Base-by-base conservation (phyloP, 2,329 filamentous ascomycete genomes). In the Nothomitra cinnamomea region DNA sequence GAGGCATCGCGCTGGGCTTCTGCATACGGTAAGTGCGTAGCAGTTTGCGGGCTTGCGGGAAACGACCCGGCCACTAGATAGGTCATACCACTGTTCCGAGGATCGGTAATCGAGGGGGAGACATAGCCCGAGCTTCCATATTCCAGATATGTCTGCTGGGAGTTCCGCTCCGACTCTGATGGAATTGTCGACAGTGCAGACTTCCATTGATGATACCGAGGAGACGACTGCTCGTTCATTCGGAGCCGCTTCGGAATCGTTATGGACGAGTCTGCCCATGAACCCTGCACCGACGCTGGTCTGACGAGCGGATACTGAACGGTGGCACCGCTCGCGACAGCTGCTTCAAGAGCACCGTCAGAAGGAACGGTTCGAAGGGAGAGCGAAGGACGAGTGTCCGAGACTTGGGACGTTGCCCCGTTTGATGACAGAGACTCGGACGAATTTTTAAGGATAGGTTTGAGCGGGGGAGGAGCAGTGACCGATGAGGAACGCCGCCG, bases 101-200 rank as follows among this genome's bases (percentile, higher is more conserved):
- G 10, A 8, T 52, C 35, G 13, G 35, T 42, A 24, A n/a, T 42
- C 21, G 19, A 25, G 17, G 50, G 50, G 12, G 32, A 42, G 40
- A 22, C n/a, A 21, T 41, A 13, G 35, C 50, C 24, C 8, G 50
- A 36, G 19, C 45, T 49, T 22, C 24, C n/a, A 22, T 19, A 1
- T 35, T 35, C 24, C 24, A 28, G 24, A 49, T 49, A 35, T 49
- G 45, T 49, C 24, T 35, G 43, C 43, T 17, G 25, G n/a, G 50
- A 52, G 5, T 25, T 40, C 21, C 24, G 50, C 35, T 22, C 50
- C 19, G 45, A 25, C 35, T 55, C 66, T 17, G 71, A 72, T 1
- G 67, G 67, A 3, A 72, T 67, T 7, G 68, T 68, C 12, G 70
- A 72, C 22, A 73, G 60, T 45, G 69, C 66, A 49, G 67, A 12